Evolutionary conservation across 768 basidiomycete species (phyloP).

Genomic region (Astraeus odoratus): DNA sequence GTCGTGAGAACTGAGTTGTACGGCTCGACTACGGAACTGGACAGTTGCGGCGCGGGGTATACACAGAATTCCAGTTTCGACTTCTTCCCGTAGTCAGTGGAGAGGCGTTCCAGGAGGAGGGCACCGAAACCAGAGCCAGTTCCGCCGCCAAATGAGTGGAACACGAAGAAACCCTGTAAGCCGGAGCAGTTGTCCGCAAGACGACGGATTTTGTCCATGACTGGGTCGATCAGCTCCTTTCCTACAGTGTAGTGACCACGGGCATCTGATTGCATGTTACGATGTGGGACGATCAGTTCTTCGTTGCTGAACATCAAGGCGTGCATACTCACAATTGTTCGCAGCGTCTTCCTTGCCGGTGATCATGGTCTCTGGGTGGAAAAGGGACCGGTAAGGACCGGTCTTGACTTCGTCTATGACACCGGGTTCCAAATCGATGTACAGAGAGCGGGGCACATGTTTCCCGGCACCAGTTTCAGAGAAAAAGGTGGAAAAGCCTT

Average conservation of each 20-base stretch:
- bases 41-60: conserved; percentile 91
- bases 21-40: conserved; percentile 96
- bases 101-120: conserved; percentile 92
- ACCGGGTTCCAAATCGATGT: conserved; percentile 93
- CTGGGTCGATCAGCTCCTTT: conserved; percentile 94
- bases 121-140: conserved; percentile 99
- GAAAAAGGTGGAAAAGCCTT: conserved; percentile 97
- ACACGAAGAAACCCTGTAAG: conserved; percentile 99
- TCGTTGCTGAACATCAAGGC: background rate
- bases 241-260: conserved; percentile 99
- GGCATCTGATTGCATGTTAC: conserved; percentile 54
- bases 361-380: conserved; percentile 96
- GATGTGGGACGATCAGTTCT: conserved; percentile 11
- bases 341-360: conserved; percentile 99
- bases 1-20: conserved; percentile 98
- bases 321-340: conserved; percentile 73
- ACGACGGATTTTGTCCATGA: conserved; percentile 95
- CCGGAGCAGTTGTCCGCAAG: conserved; percentile 97
- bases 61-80: conserved; percentile 98
- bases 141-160: conserved; percentile 99
- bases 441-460: conserved; percentile 94
- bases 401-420: conserved; percentile 93
- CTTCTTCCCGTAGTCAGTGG: conserved; percentile 99
- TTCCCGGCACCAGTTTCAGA: conserved; percentile 91
- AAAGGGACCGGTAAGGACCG: conserved; percentile 87